Percentiles rank a stretch among this genome's conserved stretches.
These are phyloP conservation scores for Venturia effusa DNA, from an alignment of 2,329 filamentous ascomycete genomes.

Conservation along the genomic window DNA sequence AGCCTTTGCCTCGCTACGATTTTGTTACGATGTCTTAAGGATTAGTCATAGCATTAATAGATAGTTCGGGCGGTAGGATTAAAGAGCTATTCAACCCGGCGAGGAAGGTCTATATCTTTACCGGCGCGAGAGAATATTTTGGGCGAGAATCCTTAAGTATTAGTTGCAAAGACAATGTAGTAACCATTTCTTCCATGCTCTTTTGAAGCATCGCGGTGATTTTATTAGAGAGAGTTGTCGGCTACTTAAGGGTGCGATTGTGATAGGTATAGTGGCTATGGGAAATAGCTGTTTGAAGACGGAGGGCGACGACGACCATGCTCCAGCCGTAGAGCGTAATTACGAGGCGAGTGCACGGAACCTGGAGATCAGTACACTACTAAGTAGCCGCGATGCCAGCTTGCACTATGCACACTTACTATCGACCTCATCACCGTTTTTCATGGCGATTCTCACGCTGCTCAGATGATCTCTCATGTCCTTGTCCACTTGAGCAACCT, in stretches of 20 bases:
- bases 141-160: slow-evolving; percentile 49
- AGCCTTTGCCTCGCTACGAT: slow-evolving; percentile 40
- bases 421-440: slow-evolving; percentile 21
- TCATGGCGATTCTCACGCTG: slow-evolving; percentile 40
- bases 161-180: slow-evolving; percentile 59
- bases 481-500: slow-evolving; percentile 41
- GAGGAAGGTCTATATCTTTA: slow-evolving; percentile 61
- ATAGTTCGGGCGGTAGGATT: slow-evolving; percentile 48
- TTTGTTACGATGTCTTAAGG: slow-evolving; percentile 36
- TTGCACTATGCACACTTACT: neutral
- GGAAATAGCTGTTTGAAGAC: slow-evolving; percentile 59
- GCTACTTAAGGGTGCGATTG: slow-evolving; percentile 53
- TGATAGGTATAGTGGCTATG: slow-evolving; percentile 38
- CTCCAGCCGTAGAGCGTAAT: slow-evolving; percentile 59
- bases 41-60: slow-evolving; percentile 40
- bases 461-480: slow-evolving; percentile 42
- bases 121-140: slow-evolving; percentile 59
- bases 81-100: slow-evolving; percentile 56
- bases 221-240: slow-evolving; percentile 62
- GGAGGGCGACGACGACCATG: slow-evolving; percentile 60
- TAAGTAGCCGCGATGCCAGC: neutral
- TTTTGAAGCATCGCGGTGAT: slow-evolving; percentile 43
- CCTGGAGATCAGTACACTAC: slow-evolving; percentile 15
- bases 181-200: slow-evolving; percentile 36
- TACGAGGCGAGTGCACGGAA: slow-evolving; percentile 56